phyloP scores from a whole-genome alignment of 2,329 filamentous ascomycete genomes.

The Arthroderma sp. region DNA sequence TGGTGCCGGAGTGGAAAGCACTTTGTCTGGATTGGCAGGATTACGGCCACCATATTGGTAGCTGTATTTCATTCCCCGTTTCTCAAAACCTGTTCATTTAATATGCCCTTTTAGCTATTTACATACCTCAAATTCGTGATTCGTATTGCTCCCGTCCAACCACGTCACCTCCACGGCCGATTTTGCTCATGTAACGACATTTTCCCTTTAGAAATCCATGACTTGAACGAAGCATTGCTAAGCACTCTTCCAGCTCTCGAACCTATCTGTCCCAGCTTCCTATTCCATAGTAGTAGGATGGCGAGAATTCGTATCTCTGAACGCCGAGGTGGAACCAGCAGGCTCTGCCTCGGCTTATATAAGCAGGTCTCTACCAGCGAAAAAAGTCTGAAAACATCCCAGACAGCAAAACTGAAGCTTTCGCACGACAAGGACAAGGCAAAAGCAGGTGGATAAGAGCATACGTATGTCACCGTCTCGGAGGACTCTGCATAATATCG shows the following conservation, averaged over 20 bases:
- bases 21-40: slow-evolving; percentile 35
- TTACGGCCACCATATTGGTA: slow-evolving; percentile 38
- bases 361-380: too few species aligned
- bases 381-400: background rate
- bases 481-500: background rate
- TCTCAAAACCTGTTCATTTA: slow-evolving; percentile 2
- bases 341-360: too few species aligned
- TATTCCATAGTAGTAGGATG: too few species aligned
- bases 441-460: background rate
- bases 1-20: slow-evolving; percentile 23
- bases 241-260: background rate
- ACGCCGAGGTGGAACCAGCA: too few species aligned
- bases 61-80: slow-evolving; percentile 7
- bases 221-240: background rate
- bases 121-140: background rate
- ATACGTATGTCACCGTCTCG: background rate
- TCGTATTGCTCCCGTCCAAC: background rate
- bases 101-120: background rate
- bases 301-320: too few species aligned
- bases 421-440: background rate
- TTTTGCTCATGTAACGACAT: background rate
- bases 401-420: background rate
- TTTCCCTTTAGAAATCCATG: background rate
- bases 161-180: background rate
- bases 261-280: background rate